Conservation (phyloP, 2,329 filamentous ascomycete species). For the Nothopassalora personata region DNA sequence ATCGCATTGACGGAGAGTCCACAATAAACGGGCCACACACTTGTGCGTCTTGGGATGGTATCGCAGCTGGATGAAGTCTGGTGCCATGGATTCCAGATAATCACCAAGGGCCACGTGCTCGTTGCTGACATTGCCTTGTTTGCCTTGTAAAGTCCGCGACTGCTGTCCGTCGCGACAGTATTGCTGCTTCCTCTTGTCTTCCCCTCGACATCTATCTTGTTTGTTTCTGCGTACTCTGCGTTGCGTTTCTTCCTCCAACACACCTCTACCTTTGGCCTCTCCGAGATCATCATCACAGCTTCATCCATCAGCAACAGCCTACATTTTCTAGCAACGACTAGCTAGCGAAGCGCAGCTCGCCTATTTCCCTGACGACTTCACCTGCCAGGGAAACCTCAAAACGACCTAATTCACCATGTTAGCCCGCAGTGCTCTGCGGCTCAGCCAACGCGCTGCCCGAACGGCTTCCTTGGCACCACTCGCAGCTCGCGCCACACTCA, state of each 20-base stretch:
- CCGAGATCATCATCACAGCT: not conserved
- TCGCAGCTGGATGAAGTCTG: not conserved
- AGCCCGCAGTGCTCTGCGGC: conserved; percentile 16
- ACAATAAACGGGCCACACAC: not conserved
- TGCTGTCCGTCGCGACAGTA: conserved; percentile 1
- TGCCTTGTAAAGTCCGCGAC: not conserved
- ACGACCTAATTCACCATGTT: conserved; percentile 13
- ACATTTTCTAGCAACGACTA: not conserved
- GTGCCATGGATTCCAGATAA: not conserved
- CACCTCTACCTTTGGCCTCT: not conserved
- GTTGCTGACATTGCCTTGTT: not conserved
- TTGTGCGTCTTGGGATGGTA: not conserved
- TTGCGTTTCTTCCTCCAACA: not conserved
- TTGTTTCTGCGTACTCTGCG: not conserved
- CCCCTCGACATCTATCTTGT: not conserved
- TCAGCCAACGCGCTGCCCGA: conserved; percentile 12
- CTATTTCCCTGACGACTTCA: not conserved
- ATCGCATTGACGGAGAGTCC: conserved; percentile 1
- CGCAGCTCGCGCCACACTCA: conserved; percentile 23
- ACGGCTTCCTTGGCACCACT: conserved; percentile 13
- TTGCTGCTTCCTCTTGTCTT: not conserved
- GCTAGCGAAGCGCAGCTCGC: not conserved
- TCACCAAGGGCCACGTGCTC: not conserved
- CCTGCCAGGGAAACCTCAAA: not conserved
- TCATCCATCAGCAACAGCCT: not conserved